Base-by-base conservation (phyloP, 1,139 yeast species). In the Blastobotrys persicus region DNA sequence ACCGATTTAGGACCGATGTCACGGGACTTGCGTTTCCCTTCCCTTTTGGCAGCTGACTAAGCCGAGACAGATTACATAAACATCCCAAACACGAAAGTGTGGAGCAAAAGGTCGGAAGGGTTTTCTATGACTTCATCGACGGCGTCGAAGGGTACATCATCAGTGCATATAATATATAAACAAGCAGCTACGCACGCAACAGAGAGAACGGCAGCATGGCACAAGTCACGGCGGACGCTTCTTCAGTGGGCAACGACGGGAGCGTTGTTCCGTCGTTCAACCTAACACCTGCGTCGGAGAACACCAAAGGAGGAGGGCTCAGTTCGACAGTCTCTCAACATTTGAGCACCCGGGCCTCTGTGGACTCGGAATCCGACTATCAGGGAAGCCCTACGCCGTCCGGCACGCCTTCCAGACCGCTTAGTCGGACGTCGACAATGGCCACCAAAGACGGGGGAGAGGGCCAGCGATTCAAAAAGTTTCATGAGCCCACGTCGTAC, bases 361-460 rank as follows among this genome's bases (percentile, higher is more conserved):
- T 64, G 11, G 67, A 63, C 49, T 63, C 67, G n/a, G 67, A 64
- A 42, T 59, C 65, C 12, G 68, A 64, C 47, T 64, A 64, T 54
- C 67, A 64, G 52, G 47, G 40, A 23, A 18, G 28, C 35, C 37
- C 33, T 19, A 20, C 37, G 19, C 40, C 44, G 34, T 35, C 17
- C 26, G 31, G 39, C 4, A 46, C 39, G 6, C 45, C 58, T 4
- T 75, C 80, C 3, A 71, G 85, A 49, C 84, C 86, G 0, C 61
- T 79, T 28, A 81, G 87, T 0, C 72, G 87, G 47, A 77, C 78
- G 44, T 81, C 87, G 16, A 81, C 84, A 17, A 82, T 85, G 1
- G 88, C 88, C 11, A 81, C 86, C 23, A 83, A 83, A 59, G 88
- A 83, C 61, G 88, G 88, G 0, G 66, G 82, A 5, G 88, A 83